A percentile compares a stretch with the other conserved stretches of the same genome.
Evolutionary conservation across 2,329 filamentous ascomycete species (phyloP).

Genomic region (Calcarisporium arbuscula): DNA sequence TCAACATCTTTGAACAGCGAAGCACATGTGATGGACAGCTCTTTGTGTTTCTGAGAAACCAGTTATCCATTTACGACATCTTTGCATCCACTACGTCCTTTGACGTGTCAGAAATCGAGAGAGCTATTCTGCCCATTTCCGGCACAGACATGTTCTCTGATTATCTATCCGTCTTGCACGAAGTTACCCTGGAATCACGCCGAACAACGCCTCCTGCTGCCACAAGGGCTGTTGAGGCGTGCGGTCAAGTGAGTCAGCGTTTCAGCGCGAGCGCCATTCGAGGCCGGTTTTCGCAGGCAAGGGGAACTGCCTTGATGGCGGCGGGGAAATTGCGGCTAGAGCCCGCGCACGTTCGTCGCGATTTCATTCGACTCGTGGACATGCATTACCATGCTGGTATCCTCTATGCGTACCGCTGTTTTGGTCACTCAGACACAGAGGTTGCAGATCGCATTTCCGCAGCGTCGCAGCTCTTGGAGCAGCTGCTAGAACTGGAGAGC

Average conservation of each 20-base stretch:
- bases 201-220: constrained; percentile 4
- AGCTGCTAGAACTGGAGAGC: constrained; percentile 16
- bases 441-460: constrained; percentile 12
- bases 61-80: constrained; percentile 21
- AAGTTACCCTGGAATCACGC: constrained; percentile 14
- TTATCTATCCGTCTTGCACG: constrained; percentile 15
- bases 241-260: background rate
- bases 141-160: constrained; percentile 19
- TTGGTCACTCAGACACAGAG: constrained; percentile 12
- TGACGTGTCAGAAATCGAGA: constrained; percentile 14
- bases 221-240: constrained; percentile 1
- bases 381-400: constrained; percentile 21
- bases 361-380: constrained; percentile 22
- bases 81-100: constrained; percentile 22
- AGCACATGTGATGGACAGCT: constrained; percentile 13
- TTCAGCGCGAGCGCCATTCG: constrained; percentile 6
- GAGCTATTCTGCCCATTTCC: constrained; percentile 14
- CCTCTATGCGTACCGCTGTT: constrained; percentile 20
- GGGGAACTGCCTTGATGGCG: constrained; percentile 20
- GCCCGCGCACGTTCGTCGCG: constrained; percentile 12
- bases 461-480: constrained; percentile 15
- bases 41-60: constrained; percentile 22
- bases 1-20: constrained; percentile 20
- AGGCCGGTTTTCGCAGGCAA: constrained; percentile 18
- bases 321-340: constrained; percentile 17